A percentile compares a stretch with the other conserved stretches of the same genome.
Conservation (phyloP, 2,329 filamentous ascomycete genomes). For the Fusarium sp. region DNA sequence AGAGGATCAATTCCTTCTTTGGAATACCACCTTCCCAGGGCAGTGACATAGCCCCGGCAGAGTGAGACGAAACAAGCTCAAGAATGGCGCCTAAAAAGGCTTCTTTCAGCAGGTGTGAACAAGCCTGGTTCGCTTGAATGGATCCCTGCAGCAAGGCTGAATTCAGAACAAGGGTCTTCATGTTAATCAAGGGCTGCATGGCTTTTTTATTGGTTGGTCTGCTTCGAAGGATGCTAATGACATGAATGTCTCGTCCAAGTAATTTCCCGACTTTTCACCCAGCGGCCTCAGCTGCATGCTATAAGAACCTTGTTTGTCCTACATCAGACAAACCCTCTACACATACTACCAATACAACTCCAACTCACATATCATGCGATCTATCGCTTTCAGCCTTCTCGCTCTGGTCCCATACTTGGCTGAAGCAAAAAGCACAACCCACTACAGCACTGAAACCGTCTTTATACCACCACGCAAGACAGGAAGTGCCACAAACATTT, state of each 20-base stretch:
- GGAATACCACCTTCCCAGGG: neutral
- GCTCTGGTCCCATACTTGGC: neutral
- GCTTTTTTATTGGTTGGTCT: neutral
- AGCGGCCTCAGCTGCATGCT: neutral
- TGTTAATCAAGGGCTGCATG: neutral
- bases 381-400: neutral
- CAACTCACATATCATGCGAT: neutral
- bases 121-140: neutral
- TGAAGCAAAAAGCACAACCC: constrained; percentile 25
- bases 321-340: neutral
- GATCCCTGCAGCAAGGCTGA: constrained; percentile 17
- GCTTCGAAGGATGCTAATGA: neutral
- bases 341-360: neutral
- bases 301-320: neutral
- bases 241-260: neutral
- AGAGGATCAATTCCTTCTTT: constrained; percentile 2
- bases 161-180: neutral
- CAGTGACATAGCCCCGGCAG: neutral
- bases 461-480: constrained; percentile 37
- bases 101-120: neutral
- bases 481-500: constrained; percentile 39
- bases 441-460: constrained; percentile 28
- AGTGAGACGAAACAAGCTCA: constrained; percentile 1
- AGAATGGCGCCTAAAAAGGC: neutral
- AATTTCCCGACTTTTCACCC: neutral